Conservation (phyloP, 495 filamentous ascomycete genomes). For the Durotheca rogersii region DNA sequence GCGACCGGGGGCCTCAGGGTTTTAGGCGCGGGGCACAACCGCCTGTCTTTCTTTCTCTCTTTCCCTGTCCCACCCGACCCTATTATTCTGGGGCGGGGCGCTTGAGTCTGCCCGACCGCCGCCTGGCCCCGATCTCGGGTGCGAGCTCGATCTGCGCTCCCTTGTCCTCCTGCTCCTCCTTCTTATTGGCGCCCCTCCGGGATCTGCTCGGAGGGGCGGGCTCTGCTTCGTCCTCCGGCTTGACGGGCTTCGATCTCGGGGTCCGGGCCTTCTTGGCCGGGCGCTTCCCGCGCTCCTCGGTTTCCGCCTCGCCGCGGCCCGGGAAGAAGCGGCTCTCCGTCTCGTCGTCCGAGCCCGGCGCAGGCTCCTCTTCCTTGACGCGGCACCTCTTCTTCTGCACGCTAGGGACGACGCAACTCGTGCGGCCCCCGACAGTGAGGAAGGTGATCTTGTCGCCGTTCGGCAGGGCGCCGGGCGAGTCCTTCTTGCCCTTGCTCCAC, state of each 20-base stretch:
- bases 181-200: slow-evolving; percentile 4
- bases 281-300: slow-evolving; percentile 5
- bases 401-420: slow-evolving; percentile 80
- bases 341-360: slow-evolving; percentile 28
- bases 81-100: slow-evolving; percentile 1
- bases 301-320: slow-evolving; percentile 15
- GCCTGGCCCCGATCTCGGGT: slow-evolving; percentile 23
- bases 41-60: too few species aligned
- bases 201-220: background rate
- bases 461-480: slow-evolving; percentile 62
- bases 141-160: slow-evolving; percentile 4
- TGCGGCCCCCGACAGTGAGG: slow-evolving; percentile 83
- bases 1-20: too few species aligned
- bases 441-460: slow-evolving; percentile 82
- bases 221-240: slow-evolving; percentile 13
- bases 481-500: slow-evolving; percentile 88
- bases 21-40: too few species aligned
- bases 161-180: slow-evolving; percentile 1
- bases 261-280: slow-evolving; percentile 33
- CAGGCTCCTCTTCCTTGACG: slow-evolving; percentile 34
- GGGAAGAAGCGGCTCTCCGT: slow-evolving; percentile 33
- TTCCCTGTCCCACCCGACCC: background rate
- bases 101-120: slow-evolving; percentile 41
- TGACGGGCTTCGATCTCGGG: slow-evolving; percentile 10
- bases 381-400: slow-evolving; percentile 74